A percentile compares a stretch with the other conserved stretches of the same genome.
These are phyloP conservation scores for Claviceps lovelessii DNA, from an alignment of 2,329 filamentous ascomycete genomes.

Conservation along the genomic window DNA sequence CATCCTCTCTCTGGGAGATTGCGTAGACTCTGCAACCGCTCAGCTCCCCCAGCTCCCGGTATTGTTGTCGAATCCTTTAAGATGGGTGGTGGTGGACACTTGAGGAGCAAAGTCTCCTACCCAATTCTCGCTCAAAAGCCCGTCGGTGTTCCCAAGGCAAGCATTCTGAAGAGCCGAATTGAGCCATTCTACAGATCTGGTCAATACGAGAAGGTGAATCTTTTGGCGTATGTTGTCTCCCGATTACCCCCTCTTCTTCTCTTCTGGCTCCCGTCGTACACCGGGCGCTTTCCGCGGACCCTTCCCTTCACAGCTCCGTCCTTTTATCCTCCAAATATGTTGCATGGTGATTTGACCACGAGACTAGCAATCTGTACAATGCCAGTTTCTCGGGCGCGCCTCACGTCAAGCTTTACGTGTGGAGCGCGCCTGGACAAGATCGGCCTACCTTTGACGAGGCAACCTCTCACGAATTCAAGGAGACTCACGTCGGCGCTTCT, in stretches of 20 bases:
- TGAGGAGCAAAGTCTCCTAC: conserved; percentile 34
- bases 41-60: conserved; percentile 22
- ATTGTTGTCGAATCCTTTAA: conserved; percentile 17
- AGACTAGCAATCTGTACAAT: conserved; percentile 24
- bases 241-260: neutral
- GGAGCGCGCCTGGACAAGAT: conserved; percentile 64
- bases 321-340: neutral
- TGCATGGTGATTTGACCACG: neutral
- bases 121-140: conserved; percentile 37
- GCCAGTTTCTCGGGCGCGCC: conserved; percentile 46
- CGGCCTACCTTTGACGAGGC: conserved; percentile 82
- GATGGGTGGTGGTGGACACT: conserved; percentile 38
- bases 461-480: conserved; percentile 55
- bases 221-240: conserved; percentile 45
- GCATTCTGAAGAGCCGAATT: conserved; percentile 75
- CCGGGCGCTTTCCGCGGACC: neutral
- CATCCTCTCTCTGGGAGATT: conserved; percentile 11
- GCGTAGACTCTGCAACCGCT: conserved; percentile 22
- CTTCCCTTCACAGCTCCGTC: neutral
- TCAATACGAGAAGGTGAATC: conserved; percentile 63
- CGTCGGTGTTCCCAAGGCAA: conserved; percentile 65
- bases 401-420: conserved; percentile 72
- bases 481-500: conserved; percentile 57
- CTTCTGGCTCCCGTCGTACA: neutral
- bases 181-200: conserved; percentile 64